Base-by-base conservation (phyloP, 176 grass and related monocot species). In the Tillandsia fasciculata region DNA sequence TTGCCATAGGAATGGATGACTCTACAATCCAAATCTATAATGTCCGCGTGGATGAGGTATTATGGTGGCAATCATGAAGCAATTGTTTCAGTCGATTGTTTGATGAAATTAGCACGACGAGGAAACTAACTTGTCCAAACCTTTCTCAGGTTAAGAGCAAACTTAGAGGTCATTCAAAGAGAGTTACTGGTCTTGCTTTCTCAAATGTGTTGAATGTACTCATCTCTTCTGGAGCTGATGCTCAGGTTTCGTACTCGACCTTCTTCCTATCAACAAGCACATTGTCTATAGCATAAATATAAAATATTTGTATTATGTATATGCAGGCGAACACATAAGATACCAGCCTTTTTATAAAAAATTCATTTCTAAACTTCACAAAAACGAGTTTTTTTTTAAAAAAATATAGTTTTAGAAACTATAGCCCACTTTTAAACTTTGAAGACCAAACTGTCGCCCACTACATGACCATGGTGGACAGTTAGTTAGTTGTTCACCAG, bases 11-110 rank as follows among this genome's bases (percentile, higher is more conserved):
- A 83, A 92, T 97, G 93, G 93, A 97, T 28, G 93, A 97, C 50
- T 97, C 89, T 18, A 92, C 89, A 67, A 97, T 97, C 78, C 93
- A 97, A 82, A 97, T 97, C 56, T 97, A 97, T 77, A 97, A 97
- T 64, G 93, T 97, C 29, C 83, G 89, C 76, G 87, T 97, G 78
- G 93, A 97, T 77, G 93, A 97, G 88, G 93, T 96, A 82, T 75
- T 73, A 47, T 51, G 28, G 15, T 20, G 22, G 8, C 22, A 23
- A 18, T 61, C 22, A 61, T 2, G n/a, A 61, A 61, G 56, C 10
- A 5, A 65, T 75, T 28, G 22, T 65, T 51, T 59, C 72, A 12
- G 57, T 73, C 15, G 29, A 73, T 73, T 66, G 64, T 66, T 66
- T 61, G 56, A 61, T 20, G 22, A 61, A 61, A 61, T 61, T 9